Evolutionary conservation across 78 protist species (phyloP).

Genomic region (Monocercomonoides exilis): DNA sequence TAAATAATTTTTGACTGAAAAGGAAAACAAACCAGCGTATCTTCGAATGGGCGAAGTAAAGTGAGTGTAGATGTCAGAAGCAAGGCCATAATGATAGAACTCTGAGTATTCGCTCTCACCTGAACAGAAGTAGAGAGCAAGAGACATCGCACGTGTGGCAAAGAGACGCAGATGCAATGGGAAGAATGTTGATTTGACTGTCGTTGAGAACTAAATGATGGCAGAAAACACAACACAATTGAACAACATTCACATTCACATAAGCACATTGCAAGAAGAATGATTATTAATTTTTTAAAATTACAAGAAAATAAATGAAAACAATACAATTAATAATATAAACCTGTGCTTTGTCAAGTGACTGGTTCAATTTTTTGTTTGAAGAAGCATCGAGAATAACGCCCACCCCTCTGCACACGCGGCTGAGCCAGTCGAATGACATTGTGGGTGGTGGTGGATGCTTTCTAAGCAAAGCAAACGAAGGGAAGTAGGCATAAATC

Average conservation of each 20-base stretch:
- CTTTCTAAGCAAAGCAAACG: slow-evolving; percentile 62
- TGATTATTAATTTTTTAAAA: not conserved
- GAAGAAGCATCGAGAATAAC: not conserved
- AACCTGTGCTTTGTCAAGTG: not conserved
- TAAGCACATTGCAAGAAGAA: not conserved
- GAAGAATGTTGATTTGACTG: too few species aligned
- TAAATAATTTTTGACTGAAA: not conserved
- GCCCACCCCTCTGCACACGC: not conserved
- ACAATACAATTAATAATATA: not conserved
- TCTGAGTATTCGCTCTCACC: slow-evolving; percentile 23
- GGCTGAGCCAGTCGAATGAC: not conserved
- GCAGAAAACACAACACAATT: not conserved
- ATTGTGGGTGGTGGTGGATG: slow-evolving; percentile 63
- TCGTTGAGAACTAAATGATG: not conserved
- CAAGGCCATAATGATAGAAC: slow-evolving; percentile 38
- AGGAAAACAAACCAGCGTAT: slow-evolving; percentile 8
- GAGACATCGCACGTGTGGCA: slow-evolving; percentile 36
- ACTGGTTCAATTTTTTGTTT: slow-evolving; percentile 18
- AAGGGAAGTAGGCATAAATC: slow-evolving; percentile 48
- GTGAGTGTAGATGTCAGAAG: slow-evolving; percentile 44
- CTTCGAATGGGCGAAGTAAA: slow-evolving; percentile 46
- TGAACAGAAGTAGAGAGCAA: slow-evolving; percentile 35
- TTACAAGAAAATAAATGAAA: not conserved
- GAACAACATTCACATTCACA: slow-evolving; percentile 30
- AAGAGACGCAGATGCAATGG: slow-evolving; percentile 25